Base-by-base conservation (phyloP, 768 basidiomycete genomes). In the Asterophora parasitica region DNA sequence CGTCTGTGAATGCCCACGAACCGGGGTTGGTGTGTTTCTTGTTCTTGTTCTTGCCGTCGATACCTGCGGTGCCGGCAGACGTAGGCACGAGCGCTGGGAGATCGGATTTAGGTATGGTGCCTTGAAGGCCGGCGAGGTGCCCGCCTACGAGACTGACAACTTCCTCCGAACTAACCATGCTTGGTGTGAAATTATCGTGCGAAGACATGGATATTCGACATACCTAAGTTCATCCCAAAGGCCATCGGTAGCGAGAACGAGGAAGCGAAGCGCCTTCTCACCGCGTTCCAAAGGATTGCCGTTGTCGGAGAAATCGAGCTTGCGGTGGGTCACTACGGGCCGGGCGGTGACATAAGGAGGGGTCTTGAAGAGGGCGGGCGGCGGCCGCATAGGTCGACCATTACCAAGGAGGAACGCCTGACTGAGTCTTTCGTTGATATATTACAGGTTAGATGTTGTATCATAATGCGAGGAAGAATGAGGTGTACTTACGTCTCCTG, bases 311-410 rank as follows among this genome's bases (percentile, higher is more conserved):
- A 86, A 77, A 11, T 76, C 68, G 55, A 90, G 70, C 56, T 84
- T 82, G 50, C 80, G 79, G 56, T 92, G 85, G 2, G 84, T 87
- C 23, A 93, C 81, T 30, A 89, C 90, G 2, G 92, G 92, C 6
- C 74, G 73, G 12, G 92, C 82, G 27, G 77, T 93, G 17, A 95
- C 92, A 65, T 95, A 96, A n/a, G 92, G 92, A 2, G 92, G 92
- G 4, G 93, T 91, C 65, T 85, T 87, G 65, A 88, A 79, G 16
- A 75, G 65, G 11, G 76, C 45, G 11, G 83, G 86, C 2, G 83
- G 68, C 6, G 75, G 65, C 16, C 88, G 80, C 62, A 87, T 68
- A 1, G 77, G 67, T 48, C 70, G 70, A 36, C 76, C 75, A 58
- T 77, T 85, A 44, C 83, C 84, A 44, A 74, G 69, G 59, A 85